Evolutionary conservation across 140 eudicot genomes (phyloP).

Genomic region (Erigeron philadelphicus): DNA sequence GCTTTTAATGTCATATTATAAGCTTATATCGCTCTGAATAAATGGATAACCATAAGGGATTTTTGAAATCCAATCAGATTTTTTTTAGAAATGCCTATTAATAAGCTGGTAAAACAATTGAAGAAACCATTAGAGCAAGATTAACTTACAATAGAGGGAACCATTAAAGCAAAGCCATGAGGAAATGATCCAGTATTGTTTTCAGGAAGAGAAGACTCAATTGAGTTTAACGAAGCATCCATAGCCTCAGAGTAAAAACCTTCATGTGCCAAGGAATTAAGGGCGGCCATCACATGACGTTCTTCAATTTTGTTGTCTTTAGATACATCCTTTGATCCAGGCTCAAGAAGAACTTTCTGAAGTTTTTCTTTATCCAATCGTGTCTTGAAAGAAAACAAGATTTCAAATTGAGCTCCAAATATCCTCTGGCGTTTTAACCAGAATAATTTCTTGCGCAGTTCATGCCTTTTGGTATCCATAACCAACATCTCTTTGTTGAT

Average conservation of each 20-base stretch:
- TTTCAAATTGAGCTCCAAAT: constrained; percentile 37
- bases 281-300: constrained; percentile 45
- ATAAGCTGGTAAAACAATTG: constrained; percentile 5
- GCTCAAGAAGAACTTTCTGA: constrained; percentile 36
- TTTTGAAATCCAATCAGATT: not conserved
- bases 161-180: constrained; percentile 94
- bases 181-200: constrained; percentile 98
- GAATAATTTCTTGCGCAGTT: constrained; percentile 38
- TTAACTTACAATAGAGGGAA: constrained; percentile 58
- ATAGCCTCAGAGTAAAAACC: constrained; percentile 89
- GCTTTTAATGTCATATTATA: not conserved
- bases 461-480: constrained; percentile 37
- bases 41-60: not conserved
- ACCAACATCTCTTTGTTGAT: constrained; percentile 41
- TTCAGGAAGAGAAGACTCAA: constrained; percentile 89
- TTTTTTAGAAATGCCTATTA: not conserved
- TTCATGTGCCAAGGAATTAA: constrained; percentile 54
- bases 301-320: constrained; percentile 58
- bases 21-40: not conserved
- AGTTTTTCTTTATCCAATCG: constrained; percentile 33
- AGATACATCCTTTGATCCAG: constrained; percentile 62
- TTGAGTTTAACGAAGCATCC: constrained; percentile 97
- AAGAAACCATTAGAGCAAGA: constrained; percentile 13
- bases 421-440: constrained; percentile 46
- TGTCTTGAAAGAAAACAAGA: constrained; percentile 28